phyloP scores from a whole-genome alignment of 2,329 filamentous ascomycete genomes.

The Paecilomyces sp. region DNA sequence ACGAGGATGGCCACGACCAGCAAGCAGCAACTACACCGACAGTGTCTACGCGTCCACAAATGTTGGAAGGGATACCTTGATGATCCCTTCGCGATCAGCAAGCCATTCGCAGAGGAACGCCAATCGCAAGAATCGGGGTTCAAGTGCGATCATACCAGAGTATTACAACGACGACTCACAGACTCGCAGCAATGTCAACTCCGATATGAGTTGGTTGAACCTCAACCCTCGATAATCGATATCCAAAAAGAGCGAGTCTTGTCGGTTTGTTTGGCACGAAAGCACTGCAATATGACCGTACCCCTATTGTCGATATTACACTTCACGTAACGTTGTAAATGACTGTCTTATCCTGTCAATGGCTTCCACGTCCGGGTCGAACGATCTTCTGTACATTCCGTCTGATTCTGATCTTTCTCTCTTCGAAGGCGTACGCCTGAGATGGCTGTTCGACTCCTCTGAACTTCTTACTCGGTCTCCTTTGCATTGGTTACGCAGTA shows the following conservation, averaged over 20 bases:
- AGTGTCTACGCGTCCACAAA: slow-evolving; percentile 27
- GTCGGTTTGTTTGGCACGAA: not conserved
- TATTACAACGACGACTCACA: slow-evolving; percentile 18
- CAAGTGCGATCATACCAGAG: slow-evolving; percentile 26
- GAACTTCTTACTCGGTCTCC: not conserved
- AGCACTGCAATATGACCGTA: not conserved
- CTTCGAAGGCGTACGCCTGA: not conserved
- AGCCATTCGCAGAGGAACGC: slow-evolving; percentile 9
- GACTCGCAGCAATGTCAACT: slow-evolving; percentile 20
- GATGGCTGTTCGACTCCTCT: not conserved
- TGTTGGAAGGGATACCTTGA: slow-evolving; percentile 17
- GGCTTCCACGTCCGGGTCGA: not conserved
- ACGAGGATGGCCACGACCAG: slow-evolving; percentile 15
- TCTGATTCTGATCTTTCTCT: not conserved
- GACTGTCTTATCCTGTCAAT: not conserved
- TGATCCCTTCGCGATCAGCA: slow-evolving; percentile 7
- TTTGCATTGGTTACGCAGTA: not conserved
- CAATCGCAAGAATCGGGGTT: slow-evolving; percentile 15
- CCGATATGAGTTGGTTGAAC: slow-evolving; percentile 40
- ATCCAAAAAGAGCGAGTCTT: not conserved
- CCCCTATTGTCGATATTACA: not conserved
- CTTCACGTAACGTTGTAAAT: not conserved
- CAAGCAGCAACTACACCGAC: slow-evolving; percentile 32
- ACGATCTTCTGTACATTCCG: not conserved
- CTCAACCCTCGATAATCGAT: slow-evolving; percentile 15